These are phyloP conservation scores for Wallemia mellicola DNA, from an alignment of 1,284 basidiomycete genomes.

Conservation along the genomic window DNA sequence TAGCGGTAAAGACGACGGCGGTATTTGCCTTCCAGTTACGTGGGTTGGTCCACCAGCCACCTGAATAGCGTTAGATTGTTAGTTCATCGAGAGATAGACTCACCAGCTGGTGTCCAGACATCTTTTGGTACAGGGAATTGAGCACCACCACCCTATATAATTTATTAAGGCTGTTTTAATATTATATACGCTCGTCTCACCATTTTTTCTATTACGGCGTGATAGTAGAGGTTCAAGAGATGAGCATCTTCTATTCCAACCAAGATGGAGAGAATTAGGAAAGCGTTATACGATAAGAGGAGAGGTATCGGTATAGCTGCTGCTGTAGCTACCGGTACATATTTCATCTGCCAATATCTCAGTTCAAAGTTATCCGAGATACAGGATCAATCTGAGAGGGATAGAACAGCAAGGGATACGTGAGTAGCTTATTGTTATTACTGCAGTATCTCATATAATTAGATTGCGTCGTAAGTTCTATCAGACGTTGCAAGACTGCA, in stretches of 20 bases:
- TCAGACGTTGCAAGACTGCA: not conserved
- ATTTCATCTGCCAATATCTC: not conserved
- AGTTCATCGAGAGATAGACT: not conserved
- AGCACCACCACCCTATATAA: slow-evolving; percentile 12
- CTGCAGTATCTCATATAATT: not conserved
- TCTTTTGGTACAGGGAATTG: slow-evolving; percentile 13
- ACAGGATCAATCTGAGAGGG: not conserved
- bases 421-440: not conserved
- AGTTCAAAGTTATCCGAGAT: not conserved
- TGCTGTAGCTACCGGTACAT: not conserved
- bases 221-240: not conserved
- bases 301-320: not conserved
- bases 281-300: not conserved
- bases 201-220: not conserved
- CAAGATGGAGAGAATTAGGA: not conserved
- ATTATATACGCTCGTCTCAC: not conserved
- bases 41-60: slow-evolving; percentile 27
- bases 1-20: slow-evolving; percentile 17
- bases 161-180: not conserved
- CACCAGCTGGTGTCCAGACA: slow-evolving; percentile 14
- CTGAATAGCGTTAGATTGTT: slow-evolving; percentile 7
- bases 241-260: not conserved
- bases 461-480: not conserved
- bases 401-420: not conserved
- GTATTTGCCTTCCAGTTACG: slow-evolving; percentile 24